Base-by-base conservation (phyloP, 345 rosid genomes). In the Physaria fendleri region DNA sequence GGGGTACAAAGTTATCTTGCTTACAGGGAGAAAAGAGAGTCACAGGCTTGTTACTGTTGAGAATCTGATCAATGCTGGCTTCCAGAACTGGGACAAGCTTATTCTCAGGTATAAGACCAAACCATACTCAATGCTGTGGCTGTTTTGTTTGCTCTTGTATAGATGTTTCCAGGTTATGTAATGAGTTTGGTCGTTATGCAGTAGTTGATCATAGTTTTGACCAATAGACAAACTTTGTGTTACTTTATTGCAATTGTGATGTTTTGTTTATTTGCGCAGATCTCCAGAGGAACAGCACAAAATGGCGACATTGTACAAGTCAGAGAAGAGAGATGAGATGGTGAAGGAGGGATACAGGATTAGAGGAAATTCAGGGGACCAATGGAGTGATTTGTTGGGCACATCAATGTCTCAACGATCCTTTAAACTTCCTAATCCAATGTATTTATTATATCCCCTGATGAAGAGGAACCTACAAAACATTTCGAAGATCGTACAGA, bases 341-440 rank as follows among this genome's bases (percentile, higher is more conserved):
- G 77, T 69, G 58, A 57, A 62, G 42, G 84, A 82, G 28, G 95
- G 95, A 55, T 88, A 72, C 38, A 71, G 92, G 60, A 82, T 91
- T 42, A 74, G 68, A 5, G 98, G 98, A 8, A 91, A 91, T 60
- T 85, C 88, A 3, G 96, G 98, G 21, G 98, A 91, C 49, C 98
- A 91, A 10, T 91, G 98, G 96, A 91, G 95, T 32, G 96, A 91
- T 72, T 65, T 91, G 71, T 61, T 91, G 58, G 95, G 95, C 21
- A 59, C 74, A 23, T 20, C 79, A 1, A 71, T 84, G 74, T 81
- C 93, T 10, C 40, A 2, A 30, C 87, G 95, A 14, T 88, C 96
- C 2, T 92, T 88, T 76, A 88, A 92, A 78, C 77, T 85, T 48
- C 87, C 96, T 0, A 91, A 92, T 71, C 95, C 95, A 12, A 84